phyloP scores from a whole-genome alignment of 805 yeast genomes.

The Komagataella mondaviorum region DNA sequence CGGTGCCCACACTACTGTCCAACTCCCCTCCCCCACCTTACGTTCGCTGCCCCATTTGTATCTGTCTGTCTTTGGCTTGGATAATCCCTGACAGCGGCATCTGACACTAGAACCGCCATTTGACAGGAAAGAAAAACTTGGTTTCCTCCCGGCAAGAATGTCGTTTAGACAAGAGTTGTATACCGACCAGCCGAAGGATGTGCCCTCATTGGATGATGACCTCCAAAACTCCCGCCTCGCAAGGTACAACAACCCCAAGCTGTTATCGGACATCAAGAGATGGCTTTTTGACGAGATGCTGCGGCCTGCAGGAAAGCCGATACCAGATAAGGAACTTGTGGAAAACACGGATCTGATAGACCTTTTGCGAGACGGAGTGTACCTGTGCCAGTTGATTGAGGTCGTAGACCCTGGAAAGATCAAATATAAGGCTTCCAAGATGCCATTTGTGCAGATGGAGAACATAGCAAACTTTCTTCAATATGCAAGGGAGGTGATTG shows the following conservation, averaged over 20 bases:
- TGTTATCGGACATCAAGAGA: constrained; percentile 20
- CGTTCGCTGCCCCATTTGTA: no score
- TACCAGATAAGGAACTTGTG: constrained; percentile 8
- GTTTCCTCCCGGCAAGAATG: background rate
- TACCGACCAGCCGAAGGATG: constrained; percentile 11
- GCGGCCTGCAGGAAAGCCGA: constrained; percentile 14
- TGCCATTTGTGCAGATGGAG: constrained; percentile 79
- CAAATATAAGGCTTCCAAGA: constrained; percentile 43
- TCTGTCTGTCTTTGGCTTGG: background rate
- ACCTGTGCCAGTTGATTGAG: constrained; percentile 33
- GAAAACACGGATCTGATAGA: constrained; percentile 30
- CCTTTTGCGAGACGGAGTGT: constrained; percentile 46
- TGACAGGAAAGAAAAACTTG: background rate
- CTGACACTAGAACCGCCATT: background rate
- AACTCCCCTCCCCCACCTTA: no score
- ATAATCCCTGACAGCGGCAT: background rate
- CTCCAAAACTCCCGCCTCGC: constrained; percentile 31
- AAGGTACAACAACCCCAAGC: constrained; percentile 29
- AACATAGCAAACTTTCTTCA: constrained; percentile 61
- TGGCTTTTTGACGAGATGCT: constrained; percentile 33
- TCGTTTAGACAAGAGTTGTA: background rate
- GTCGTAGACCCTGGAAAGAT: constrained; percentile 22
- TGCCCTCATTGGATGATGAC: constrained; percentile 55
- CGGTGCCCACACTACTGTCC: background rate
- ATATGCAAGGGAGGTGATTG: constrained; percentile 40